Percentiles rank a stretch among this genome's conserved stretches.
Conservation (phyloP, 768 basidiomycete genomes). For the Panaeolus papilionaceus region DNA sequence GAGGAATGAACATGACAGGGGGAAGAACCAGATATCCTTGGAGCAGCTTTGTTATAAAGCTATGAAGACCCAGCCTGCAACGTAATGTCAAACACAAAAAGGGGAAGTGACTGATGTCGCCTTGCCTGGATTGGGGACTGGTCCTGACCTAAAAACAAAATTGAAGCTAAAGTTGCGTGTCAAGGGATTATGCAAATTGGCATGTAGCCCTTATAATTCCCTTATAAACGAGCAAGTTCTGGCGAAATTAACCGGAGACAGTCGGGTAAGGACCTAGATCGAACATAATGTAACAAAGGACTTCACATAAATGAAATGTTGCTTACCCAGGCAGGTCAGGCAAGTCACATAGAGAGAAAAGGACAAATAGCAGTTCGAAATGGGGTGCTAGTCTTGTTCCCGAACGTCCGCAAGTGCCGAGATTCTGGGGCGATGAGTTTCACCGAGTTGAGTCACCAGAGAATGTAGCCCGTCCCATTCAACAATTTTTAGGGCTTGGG, state of each 20-base stretch:
- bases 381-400: conserved; percentile 1
- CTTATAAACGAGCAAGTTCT: neutral
- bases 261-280: conserved; percentile 8
- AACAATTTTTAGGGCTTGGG: neutral
- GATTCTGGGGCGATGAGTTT: conserved; percentile 7
- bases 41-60: conserved; percentile 3
- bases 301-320: conserved; percentile 8
- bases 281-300: conserved; percentile 3
- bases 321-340: conserved; percentile 8
- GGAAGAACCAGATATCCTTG: conserved; percentile 1
- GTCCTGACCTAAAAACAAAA: conserved; percentile 8
- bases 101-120: conserved; percentile 9
- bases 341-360: conserved; percentile 8
- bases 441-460: neutral
- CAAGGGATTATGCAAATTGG: conserved; percentile 7
- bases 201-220: neutral
- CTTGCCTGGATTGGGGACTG: conserved; percentile 5
- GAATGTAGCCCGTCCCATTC: neutral
- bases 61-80: neutral
- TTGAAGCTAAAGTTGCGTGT: conserved; percentile 4
- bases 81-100: conserved; percentile 13
- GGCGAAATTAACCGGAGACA: conserved; percentile 10
- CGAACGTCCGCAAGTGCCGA: neutral
- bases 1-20: conserved; percentile 1
- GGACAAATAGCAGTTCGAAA: neutral